These are phyloP conservation scores for Hondaea fermentalgiana DNA, from an alignment of 108 stramenopile species.

Conservation along the genomic window DNA sequence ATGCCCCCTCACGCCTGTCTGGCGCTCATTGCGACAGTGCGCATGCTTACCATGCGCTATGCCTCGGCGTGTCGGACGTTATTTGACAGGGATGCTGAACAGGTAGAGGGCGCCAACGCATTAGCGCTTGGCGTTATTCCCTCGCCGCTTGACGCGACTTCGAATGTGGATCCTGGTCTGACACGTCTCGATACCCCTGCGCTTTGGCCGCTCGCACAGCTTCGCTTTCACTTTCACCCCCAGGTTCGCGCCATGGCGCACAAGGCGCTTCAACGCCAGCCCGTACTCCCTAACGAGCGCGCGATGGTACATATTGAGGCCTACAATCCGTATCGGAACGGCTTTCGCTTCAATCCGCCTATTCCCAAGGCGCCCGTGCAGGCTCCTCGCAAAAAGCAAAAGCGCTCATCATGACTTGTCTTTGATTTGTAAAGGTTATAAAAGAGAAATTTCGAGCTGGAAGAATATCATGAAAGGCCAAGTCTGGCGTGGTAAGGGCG, in stretches of 20 bases:
- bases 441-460: too few species aligned
- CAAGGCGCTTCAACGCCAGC: not conserved
- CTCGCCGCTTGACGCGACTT: conserved; percentile 36
- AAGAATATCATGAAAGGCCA: too few species aligned
- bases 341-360: conserved; percentile 6
- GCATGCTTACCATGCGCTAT: conserved; percentile 64
- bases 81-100: conserved; percentile 73
- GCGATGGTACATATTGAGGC: not conserved
- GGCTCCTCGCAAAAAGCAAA: not conserved
- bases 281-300: not conserved
- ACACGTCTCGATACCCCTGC: conserved; percentile 68
- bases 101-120: conserved; percentile 36
- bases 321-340: not conserved
- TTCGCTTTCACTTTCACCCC: conserved; percentile 62
- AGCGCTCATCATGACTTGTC: not conserved
- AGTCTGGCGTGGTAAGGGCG: too few species aligned
- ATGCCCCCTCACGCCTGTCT: conserved; percentile 55
- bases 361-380: not conserved
- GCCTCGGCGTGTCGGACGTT: conserved; percentile 48
- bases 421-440: too few species aligned
- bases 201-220: conserved; percentile 62
- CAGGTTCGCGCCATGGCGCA: not conserved
- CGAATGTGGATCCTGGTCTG: conserved; percentile 67
- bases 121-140: conserved; percentile 19
- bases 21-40: conserved; percentile 62